phyloP scores from a whole-genome alignment of 176 grass and related monocot genomes.

The Lolium multiflorum region DNA sequence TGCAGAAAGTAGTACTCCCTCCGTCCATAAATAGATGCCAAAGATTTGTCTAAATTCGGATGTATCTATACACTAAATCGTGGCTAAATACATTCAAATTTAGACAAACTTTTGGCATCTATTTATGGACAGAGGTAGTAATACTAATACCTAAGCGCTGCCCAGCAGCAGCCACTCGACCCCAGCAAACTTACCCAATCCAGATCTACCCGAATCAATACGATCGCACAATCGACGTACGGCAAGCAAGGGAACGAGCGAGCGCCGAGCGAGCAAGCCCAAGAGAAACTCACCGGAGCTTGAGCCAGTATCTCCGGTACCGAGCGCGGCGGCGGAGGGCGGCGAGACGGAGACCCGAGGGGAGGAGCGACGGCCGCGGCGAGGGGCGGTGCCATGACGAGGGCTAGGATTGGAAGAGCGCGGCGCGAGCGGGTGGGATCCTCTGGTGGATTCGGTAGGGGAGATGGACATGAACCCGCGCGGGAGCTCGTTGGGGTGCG shows the following conservation, averaged over 20 bases:
- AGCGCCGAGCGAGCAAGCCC: neutral
- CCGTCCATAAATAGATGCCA: too few species aligned
- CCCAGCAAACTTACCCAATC: constrained; percentile 28
- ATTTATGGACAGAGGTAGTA: too few species aligned
- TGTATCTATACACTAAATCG: too few species aligned
- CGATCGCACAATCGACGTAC: constrained; percentile 17
- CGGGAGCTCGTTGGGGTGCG: constrained; percentile 45
- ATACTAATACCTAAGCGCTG: neutral
- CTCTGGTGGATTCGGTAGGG: constrained; percentile 68
- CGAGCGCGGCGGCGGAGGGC: neutral
- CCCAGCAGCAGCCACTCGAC: neutral
- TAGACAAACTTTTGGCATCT: too few species aligned
- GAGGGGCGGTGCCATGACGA: constrained; percentile 63
- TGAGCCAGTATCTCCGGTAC: neutral
- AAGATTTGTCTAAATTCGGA: too few species aligned
- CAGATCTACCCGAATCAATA: constrained; percentile 22
- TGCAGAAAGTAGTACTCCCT: neutral
- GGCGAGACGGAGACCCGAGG: constrained; percentile 32
- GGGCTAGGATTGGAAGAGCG: constrained; percentile 40
- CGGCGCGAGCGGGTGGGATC: constrained; percentile 48
- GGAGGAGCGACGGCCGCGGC: constrained; percentile 43
- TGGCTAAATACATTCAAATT: too few species aligned
- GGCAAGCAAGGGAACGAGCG: neutral
- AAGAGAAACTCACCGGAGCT: constrained; percentile 52
- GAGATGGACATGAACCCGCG: constrained; percentile 83